Conservation (phyloP, 2,329 filamentous ascomycete species). For the Fusarium begoniae region DNA sequence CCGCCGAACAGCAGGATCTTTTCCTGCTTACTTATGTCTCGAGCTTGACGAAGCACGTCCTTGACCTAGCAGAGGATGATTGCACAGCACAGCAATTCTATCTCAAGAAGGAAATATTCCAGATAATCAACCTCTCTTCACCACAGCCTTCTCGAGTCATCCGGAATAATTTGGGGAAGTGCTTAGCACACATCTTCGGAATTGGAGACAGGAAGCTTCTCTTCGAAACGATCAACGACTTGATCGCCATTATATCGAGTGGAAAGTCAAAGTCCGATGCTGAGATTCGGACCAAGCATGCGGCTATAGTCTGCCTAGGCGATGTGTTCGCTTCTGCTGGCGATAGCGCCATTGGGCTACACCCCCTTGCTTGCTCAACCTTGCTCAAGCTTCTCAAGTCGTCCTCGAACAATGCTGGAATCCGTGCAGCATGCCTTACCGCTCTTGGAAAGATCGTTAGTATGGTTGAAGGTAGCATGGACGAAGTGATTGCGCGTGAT, state of each 20-base stretch:
- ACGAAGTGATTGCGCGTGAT: slow-evolving; percentile 86
- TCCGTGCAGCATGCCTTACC: slow-evolving; percentile 80
- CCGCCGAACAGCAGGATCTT: slow-evolving; percentile 94
- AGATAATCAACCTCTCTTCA: slow-evolving; percentile 86
- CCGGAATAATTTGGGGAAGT: slow-evolving; percentile 86
- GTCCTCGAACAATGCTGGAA: slow-evolving; percentile 80
- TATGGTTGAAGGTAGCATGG: slow-evolving; percentile 80
- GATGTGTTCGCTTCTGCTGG: slow-evolving; percentile 92
- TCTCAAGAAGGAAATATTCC: slow-evolving; percentile 93
- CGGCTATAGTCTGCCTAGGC: slow-evolving; percentile 85
- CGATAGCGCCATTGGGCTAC: slow-evolving; percentile 88
- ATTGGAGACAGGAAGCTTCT: slow-evolving; percentile 90
- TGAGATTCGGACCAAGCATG: slow-evolving; percentile 83
- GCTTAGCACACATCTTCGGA: slow-evolving; percentile 82
- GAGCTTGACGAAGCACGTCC: slow-evolving; percentile 82
- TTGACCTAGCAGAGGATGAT: slow-evolving; percentile 76
- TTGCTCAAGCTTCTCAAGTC: slow-evolving; percentile 83
- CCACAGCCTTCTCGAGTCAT: slow-evolving; percentile 89
- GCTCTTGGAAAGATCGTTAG: slow-evolving; percentile 79
- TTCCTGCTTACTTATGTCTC: slow-evolving; percentile 91
- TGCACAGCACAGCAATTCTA: slow-evolving; percentile 89
- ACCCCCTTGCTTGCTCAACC: slow-evolving; percentile 76
- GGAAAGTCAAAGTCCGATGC: slow-evolving; percentile 80
- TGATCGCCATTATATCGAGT: slow-evolving; percentile 75
- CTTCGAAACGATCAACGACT: slow-evolving; percentile 93